These are phyloP conservation scores for Hyphodiscus hymeniophilus DNA, from an alignment of 495 filamentous ascomycete species.

Conservation along the genomic window DNA sequence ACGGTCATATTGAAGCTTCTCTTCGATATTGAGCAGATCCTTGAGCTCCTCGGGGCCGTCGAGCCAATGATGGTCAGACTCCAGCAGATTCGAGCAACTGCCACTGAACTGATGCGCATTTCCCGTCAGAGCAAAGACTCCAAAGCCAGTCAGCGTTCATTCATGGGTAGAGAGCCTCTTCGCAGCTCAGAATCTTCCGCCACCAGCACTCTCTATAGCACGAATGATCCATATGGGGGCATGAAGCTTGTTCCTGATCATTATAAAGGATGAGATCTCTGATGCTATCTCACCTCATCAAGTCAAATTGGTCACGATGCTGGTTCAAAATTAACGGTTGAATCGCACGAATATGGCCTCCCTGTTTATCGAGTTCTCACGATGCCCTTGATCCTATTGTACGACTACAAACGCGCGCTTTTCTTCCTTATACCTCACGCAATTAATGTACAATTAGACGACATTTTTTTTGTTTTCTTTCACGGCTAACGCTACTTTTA, in stretches of 20 bases:
- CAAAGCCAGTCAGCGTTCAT: background rate
- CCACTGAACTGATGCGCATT: constrained; percentile 12
- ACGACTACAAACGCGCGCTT: too few relatives aligned
- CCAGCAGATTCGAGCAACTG: constrained; percentile 11
- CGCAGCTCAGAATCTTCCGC: background rate
- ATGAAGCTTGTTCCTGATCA: constrained; percentile 14
- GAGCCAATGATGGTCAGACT: constrained; percentile 13
- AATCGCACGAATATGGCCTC: background rate
- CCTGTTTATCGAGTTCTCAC: background rate
- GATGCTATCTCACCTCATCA: background rate
- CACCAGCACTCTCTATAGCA: background rate
- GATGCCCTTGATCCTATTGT: background rate
- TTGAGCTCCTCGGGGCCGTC: constrained; percentile 43
- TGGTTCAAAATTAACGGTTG: too few relatives aligned
- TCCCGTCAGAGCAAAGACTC: constrained; percentile 1
- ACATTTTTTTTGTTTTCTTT: too few relatives aligned
- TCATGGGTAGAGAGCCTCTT: background rate
- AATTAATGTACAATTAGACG: too few relatives aligned
- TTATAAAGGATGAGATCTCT: constrained; percentile 2
- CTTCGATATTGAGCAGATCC: constrained; percentile 40
- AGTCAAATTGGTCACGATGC: too few relatives aligned
- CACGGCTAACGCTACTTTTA: too few relatives aligned
- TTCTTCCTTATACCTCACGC: too few relatives aligned
- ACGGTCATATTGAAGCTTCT: constrained; percentile 45
- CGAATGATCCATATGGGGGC: constrained; percentile 14